Evolutionary conservation across 257 asterid genomes (phyloP).

Genomic region (Fraxinus excelsior): DNA sequence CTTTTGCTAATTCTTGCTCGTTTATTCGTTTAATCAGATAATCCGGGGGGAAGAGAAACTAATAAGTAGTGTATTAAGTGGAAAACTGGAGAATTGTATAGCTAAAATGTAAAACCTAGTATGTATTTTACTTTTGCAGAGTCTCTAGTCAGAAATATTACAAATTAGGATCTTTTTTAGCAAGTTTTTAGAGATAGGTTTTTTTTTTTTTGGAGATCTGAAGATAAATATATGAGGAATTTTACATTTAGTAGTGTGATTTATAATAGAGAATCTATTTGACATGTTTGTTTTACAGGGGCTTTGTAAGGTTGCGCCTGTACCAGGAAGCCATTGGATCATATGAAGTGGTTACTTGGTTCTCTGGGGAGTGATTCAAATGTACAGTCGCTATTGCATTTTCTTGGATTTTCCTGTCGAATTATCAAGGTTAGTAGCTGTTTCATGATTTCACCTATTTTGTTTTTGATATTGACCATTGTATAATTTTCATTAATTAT

Average conservation of each 20-base stretch:
- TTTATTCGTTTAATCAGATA: neutral
- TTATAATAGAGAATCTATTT: neutral
- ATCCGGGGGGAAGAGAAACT: neutral
- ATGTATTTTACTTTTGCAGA: neutral
- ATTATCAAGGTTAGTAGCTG: slow-evolving; percentile 27
- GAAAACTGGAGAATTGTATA: neutral
- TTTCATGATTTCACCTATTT: neutral
- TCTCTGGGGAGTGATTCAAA: slow-evolving; percentile 38
- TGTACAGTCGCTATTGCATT: slow-evolving; percentile 37
- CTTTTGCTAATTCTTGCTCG: neutral
- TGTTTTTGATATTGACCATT: neutral
- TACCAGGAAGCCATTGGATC: slow-evolving; percentile 36
- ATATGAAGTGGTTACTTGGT: slow-evolving; percentile 48
- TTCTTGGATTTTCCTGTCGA: slow-evolving; percentile 27
- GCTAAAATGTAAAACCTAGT: neutral
- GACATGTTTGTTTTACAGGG: slow-evolving; percentile 1
- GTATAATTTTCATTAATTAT: neutral
- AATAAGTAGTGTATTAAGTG: neutral
- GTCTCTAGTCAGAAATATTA: neutral
- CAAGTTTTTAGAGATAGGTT: neutral
- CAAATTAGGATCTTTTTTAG: neutral
- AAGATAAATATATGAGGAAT: neutral
- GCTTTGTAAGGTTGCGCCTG: slow-evolving; percentile 23
- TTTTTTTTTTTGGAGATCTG: neutral
- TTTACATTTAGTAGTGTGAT: neutral